Base-by-base conservation (phyloP, 139 green algal genomes). In the Chlamydomonas schloesseri region DNA sequence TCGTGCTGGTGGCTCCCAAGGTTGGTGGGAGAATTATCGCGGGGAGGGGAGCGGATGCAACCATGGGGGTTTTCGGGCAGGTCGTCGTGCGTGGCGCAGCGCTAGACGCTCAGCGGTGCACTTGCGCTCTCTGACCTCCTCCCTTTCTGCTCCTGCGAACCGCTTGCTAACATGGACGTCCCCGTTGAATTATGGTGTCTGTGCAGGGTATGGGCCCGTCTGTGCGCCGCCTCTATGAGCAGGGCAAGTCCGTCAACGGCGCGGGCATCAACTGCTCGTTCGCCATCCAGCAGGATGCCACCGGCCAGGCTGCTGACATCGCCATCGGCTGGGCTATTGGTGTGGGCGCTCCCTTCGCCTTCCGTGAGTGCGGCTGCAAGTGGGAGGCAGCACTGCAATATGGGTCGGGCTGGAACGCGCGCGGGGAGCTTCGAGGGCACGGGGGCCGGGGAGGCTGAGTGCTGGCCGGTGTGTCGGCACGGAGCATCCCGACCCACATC, bases 241-340 rank as follows among this genome's bases (percentile, higher is more conserved):
- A 99, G 94, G 98, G 98, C 92, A 99, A 99, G 96, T 89, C 89
- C 15, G 95, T 99, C 55, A 99, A 99, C 91, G 98, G 98, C 73
- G 95, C 98, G 28, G 98, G 98, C 90, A 99, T 99, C 94, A 99
- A 99, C 92, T 97, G 94, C 90, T 99, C 97, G 37, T 99, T 99
- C 87, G 98, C 97, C 58, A 93, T 99, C n/a, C 97, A 99, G 90
- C 98, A 99, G 96, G 98, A 99, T 89, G 96, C 96, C 79, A 98
- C 95, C 60, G 98, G 98, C 89, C 96, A 79, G 37, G 98, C 98
- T 58, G 97, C 94, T 58, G 97, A 99, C 90, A 93, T 99, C 57
- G 98, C 98, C 55, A 95, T 99, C 28, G 98, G 98, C 36, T 99
- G 98, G 98, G 97, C 98, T 21, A 91, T 99, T 65, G 98, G 86